Evolutionary conservation across 2,329 filamentous ascomycete species (phyloP).

Genomic region (Aspergillus tubingensis): DNA sequence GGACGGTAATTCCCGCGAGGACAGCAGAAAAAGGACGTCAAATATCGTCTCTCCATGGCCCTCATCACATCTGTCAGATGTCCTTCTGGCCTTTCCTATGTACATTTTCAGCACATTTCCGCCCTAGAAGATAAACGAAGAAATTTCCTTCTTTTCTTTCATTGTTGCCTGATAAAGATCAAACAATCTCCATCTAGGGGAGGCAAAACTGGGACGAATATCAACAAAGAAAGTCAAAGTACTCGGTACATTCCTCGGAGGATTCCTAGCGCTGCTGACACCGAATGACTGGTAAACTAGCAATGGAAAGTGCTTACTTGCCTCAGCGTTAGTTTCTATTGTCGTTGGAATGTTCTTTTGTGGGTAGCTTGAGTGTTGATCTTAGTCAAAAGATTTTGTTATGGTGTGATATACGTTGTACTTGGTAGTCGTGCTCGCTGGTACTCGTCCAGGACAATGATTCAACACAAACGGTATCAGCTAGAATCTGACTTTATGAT

Average conservation of each 20-base stretch:
- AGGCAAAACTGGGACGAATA: not conserved
- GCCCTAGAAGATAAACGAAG: not conserved
- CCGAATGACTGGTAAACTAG: not conserved
- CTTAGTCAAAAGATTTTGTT: not conserved
- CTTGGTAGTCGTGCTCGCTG: no score
- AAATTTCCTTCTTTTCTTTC: not conserved
- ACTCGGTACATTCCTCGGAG: conserved; percentile 22
- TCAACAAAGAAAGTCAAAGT: conserved; percentile 18
- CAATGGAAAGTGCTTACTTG: not conserved
- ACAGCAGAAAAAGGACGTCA: not conserved
- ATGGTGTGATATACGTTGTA: not conserved
- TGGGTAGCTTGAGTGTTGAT: not conserved
- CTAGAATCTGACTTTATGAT: not conserved
- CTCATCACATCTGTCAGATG: not conserved
- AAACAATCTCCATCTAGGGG: not conserved
- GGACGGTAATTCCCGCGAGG: not conserved
- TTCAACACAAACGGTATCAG: not conserved
- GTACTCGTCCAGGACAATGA: not conserved
- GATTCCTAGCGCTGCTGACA: conserved; percentile 9
- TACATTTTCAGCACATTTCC: not conserved
- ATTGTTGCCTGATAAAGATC: not conserved
- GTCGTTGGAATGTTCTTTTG: conserved; percentile 13
- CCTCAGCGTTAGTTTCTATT: conserved; percentile 2
- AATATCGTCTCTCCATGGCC: no score
- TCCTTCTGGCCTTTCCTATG: not conserved